Evolutionary conservation across 2,329 filamentous ascomycete species (phyloP).

Genomic region (Epichloe gansuensis): DNA sequence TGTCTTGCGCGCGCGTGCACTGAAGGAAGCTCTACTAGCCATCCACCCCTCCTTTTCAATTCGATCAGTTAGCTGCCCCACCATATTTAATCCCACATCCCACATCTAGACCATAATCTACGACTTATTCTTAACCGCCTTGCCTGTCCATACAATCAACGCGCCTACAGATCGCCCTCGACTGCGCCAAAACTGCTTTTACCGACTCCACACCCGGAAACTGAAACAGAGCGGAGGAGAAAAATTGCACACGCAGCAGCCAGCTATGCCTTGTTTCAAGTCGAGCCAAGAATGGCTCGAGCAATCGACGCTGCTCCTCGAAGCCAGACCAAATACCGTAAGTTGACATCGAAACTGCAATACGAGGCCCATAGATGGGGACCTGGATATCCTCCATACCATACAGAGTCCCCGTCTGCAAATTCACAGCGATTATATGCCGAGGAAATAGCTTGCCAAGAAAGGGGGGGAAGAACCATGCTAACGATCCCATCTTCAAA

Average conservation of each 20-base stretch:
- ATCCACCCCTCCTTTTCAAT: neutral
- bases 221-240: neutral
- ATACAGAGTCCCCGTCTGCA: no score
- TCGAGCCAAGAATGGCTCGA: conserved; percentile 86
- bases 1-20: neutral
- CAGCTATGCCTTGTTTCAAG: conserved; percentile 62
- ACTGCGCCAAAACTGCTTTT: neutral
- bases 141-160: neutral
- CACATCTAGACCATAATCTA: neutral
- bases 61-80: neutral
- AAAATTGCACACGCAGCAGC: neutral
- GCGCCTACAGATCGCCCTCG: neutral
- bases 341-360: conserved; percentile 16
- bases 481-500: conserved; percentile 4
- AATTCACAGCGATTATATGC: no score
- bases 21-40: neutral
- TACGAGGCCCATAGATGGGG: no score
- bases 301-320: conserved; percentile 71
- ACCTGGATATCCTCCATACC: no score
- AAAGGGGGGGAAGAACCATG: neutral
- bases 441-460: no score
- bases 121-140: no score
- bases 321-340: conserved; percentile 78
- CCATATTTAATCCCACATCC: neutral
- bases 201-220: no score